phyloP scores from a whole-genome alignment of 192 early-diverging fungal genomes.

The Mortierella antarctica region DNA sequence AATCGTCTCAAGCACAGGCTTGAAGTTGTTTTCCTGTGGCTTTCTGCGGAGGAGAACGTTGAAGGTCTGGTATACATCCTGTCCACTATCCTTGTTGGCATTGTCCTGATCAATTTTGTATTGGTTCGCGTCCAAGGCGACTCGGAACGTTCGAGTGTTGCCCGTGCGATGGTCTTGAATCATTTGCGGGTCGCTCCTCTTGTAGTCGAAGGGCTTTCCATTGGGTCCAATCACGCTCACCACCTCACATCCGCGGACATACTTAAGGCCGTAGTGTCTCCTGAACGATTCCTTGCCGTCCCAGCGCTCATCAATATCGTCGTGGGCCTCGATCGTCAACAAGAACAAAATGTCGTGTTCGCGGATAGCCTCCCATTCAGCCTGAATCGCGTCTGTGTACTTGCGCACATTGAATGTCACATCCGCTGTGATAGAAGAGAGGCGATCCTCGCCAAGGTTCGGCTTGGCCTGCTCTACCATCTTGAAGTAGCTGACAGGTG shows the following conservation, averaged over 20 bases:
- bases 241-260: constrained; percentile 90
- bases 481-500: constrained; percentile 73
- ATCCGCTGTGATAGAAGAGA: constrained; percentile 84
- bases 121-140: constrained; percentile 90
- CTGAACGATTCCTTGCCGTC: constrained; percentile 65
- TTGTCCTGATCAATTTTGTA: constrained; percentile 74
- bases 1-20: constrained; percentile 89
- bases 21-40: constrained; percentile 94
- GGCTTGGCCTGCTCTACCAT: constrained; percentile 81
- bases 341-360: constrained; percentile 93
- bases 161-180: constrained; percentile 56
- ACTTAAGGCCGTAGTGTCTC: constrained; percentile 77
- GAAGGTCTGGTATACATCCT: constrained; percentile 82
- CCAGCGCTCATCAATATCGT: constrained; percentile 54
- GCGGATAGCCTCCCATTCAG: constrained; percentile 90
- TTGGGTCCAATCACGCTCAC: constrained; percentile 78
- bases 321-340: constrained; percentile 71
- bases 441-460: constrained; percentile 75
- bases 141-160: constrained; percentile 72
- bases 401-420: constrained; percentile 73
- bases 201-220: constrained; percentile 62
- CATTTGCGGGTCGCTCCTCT: constrained; percentile 50
- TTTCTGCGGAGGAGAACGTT: constrained; percentile 92
- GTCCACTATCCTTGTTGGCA: constrained; percentile 56
- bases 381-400: constrained; percentile 77